Evolutionary conservation across 2,329 filamentous ascomycete species (phyloP).

Genomic region (Diaporthe amygdali): DNA sequence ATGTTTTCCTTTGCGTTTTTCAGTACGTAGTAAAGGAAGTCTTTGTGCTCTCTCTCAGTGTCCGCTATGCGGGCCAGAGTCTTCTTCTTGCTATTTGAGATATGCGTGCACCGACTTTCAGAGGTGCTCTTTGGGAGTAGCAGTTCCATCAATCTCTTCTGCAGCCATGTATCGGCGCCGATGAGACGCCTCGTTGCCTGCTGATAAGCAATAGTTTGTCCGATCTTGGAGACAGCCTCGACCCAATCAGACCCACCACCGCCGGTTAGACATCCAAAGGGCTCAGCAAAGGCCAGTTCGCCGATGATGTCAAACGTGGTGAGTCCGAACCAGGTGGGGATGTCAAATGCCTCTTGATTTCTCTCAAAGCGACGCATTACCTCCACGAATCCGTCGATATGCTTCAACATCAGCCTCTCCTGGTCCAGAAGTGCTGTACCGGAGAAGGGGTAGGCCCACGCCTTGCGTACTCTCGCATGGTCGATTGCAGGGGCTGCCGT

Average conservation of each 20-base stretch:
- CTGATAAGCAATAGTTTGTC: not conserved
- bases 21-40: not conserved
- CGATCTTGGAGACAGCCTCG: not conserved
- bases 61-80: not conserved
- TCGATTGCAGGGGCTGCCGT: not conserved
- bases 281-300: constrained; percentile 45
- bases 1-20: not conserved
- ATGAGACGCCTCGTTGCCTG: not conserved
- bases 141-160: not conserved
- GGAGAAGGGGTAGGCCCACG: not conserved
- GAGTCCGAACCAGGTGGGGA: constrained; percentile 41
- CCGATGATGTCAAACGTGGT: constrained; percentile 39
- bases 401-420: not conserved
- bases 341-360: constrained; percentile 30
- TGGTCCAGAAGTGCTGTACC: not conserved
- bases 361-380: not conserved
- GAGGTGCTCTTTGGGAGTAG: not conserved
- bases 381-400: not conserved
- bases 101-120: not conserved
- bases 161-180: not conserved
- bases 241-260: not conserved
- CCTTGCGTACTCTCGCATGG: not conserved
- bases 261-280: constrained; percentile 38
- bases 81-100: not conserved
- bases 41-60: not conserved